phyloP scores from a whole-genome alignment of 768 basidiomycete species.

The Tylopilus subfusipes region DNA sequence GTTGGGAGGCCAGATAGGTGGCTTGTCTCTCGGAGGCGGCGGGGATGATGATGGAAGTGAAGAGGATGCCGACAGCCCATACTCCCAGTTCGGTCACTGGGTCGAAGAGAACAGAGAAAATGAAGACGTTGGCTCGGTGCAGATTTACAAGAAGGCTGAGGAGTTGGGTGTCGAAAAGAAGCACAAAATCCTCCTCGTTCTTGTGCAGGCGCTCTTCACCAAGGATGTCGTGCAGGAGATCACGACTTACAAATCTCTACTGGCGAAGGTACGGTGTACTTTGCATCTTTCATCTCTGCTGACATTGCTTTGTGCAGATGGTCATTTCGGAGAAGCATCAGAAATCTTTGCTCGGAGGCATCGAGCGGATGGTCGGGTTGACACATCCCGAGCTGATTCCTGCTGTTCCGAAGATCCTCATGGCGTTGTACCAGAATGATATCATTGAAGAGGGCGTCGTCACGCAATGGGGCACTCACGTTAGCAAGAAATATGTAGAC shows the following conservation, averaged over 20 bases:
- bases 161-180: slow-evolving; percentile 93
- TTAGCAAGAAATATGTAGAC: slow-evolving; percentile 95
- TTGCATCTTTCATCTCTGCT: neutral
- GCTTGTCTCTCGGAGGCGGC: slow-evolving; percentile 40
- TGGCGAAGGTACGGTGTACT: slow-evolving; percentile 55
- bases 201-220: slow-evolving; percentile 83
- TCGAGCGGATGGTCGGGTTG: slow-evolving; percentile 83
- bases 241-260: slow-evolving; percentile 58
- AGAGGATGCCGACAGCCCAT: slow-evolving; percentile 83
- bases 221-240: slow-evolving; percentile 66
- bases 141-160: slow-evolving; percentile 84
- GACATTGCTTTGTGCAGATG: slow-evolving; percentile 47
- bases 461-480: slow-evolving; percentile 91
- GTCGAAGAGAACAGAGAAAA: slow-evolving; percentile 63
- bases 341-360: slow-evolving; percentile 88
- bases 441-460: slow-evolving; percentile 90
- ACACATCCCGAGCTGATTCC: slow-evolving; percentile 67
- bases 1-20: slow-evolving; percentile 57
- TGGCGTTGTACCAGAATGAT: slow-evolving; percentile 91
- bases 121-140: slow-evolving; percentile 40
- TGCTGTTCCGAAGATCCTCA: slow-evolving; percentile 84
- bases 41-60: slow-evolving; percentile 87
- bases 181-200: slow-evolving; percentile 81
- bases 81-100: slow-evolving; percentile 80
- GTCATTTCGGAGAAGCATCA: slow-evolving; percentile 93